Evolutionary conservation across 192 early-diverging fungal genomes (phyloP).

Genomic region (Entomortierella parvispora): DNA sequence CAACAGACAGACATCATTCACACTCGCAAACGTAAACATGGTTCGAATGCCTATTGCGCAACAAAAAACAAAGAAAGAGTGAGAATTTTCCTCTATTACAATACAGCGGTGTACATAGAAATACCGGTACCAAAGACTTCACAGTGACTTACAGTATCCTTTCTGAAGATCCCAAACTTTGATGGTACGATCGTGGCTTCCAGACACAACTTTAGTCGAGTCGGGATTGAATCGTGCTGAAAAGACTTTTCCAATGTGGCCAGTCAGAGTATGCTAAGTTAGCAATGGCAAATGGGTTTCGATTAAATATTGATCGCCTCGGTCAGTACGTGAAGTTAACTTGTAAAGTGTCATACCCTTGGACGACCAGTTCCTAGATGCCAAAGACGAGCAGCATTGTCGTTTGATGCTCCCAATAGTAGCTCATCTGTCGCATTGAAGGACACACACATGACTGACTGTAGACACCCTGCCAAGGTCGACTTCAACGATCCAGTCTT

Average conservation of each 20-base stretch:
- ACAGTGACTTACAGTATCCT: conserved; percentile 86
- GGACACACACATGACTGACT: conserved; percentile 84
- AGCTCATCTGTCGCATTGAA: conserved; percentile 78
- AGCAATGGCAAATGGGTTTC: not conserved
- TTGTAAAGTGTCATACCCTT: conserved; percentile 51
- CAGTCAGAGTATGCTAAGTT: conserved; percentile 90
- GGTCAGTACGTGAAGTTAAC: not conserved
- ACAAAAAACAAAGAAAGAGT: not conserved
- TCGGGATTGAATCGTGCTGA: conserved; percentile 86
- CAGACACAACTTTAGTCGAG: conserved; percentile 84
- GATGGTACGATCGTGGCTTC: conserved; percentile 95
- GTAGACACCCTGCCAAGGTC: conserved; percentile 83
- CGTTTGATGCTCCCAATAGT: conserved; percentile 86
- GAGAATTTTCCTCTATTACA: not conserved
- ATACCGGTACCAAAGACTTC: not conserved
- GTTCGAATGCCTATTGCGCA: conserved; percentile 73
- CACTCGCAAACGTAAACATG: conserved; percentile 93
- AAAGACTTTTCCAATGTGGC: conserved; percentile 94
- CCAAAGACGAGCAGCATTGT: conserved; percentile 92
- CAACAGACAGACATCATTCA: conserved; percentile 89
- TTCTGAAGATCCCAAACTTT: conserved; percentile 95
- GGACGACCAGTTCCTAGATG: conserved; percentile 78
- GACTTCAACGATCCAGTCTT: conserved; percentile 70
- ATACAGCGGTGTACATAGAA: not conserved
- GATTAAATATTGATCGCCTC: not conserved